Conservation (phyloP, 2,329 filamentous ascomycete genomes). For the Hypoxylon sp. region DNA sequence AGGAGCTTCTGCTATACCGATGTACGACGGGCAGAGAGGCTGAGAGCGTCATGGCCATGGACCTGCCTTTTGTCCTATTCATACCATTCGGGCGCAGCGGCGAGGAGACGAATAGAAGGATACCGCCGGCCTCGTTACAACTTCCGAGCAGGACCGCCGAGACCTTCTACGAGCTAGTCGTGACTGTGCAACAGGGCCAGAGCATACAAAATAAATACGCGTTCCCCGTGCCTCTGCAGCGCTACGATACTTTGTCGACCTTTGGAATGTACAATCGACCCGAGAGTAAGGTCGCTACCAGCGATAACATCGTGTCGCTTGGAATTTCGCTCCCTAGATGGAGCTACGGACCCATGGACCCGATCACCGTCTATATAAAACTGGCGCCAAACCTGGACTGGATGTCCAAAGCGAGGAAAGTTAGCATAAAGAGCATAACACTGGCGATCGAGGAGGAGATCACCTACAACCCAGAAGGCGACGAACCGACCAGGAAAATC, state of each 20-base stretch:
- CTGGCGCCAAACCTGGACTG: conserved; percentile 91
- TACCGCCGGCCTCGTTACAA: conserved; percentile 91
- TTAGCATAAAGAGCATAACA: conserved; percentile 93
- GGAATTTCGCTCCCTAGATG: conserved; percentile 92
- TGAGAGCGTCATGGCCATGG: conserved; percentile 93
- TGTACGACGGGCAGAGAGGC: conserved; percentile 84
- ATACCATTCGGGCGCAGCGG: conserved; percentile 93
- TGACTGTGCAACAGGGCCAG: conserved; percentile 91
- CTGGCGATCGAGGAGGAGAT: conserved; percentile 96
- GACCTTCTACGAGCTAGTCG: conserved; percentile 95
- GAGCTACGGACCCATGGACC: conserved; percentile 96
- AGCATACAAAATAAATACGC: conserved; percentile 87
- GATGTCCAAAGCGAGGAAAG: conserved; percentile 87
- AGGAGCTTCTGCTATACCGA: conserved; percentile 91
- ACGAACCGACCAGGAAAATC: conserved; percentile 89
- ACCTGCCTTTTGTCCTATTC: conserved; percentile 95
- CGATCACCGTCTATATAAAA: conserved; percentile 95
- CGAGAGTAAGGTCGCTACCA: conserved; percentile 83
- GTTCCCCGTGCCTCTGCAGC: conserved; percentile 87
- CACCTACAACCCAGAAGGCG: conserved; percentile 97
- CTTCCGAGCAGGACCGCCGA: conserved; percentile 93
- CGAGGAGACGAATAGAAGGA: conserved; percentile 86
- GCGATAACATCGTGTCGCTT: conserved; percentile 89
- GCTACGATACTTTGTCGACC: conserved; percentile 96
- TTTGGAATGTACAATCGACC: conserved; percentile 99